phyloP scores from a whole-genome alignment of 148 eudicot species.

The Camellia granthamiana region DNA sequence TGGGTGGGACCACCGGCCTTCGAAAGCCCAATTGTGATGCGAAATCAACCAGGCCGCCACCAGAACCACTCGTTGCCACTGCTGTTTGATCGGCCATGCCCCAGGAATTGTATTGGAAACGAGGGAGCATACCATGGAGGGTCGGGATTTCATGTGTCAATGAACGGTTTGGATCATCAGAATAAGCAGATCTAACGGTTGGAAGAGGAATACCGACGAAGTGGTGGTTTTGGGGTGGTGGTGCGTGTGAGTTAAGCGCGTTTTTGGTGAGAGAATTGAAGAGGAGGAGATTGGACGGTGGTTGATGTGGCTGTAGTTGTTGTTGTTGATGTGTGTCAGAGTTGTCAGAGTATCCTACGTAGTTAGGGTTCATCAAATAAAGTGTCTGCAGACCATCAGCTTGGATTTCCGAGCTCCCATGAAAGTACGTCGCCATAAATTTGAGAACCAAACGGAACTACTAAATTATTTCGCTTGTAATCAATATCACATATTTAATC shows the following conservation, averaged over 20 bases:
- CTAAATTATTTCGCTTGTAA: neutral
- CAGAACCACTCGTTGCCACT: neutral
- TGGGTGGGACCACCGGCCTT: conserved; percentile 16
- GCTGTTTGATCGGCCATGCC: too few relatives aligned
- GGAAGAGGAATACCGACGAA: conserved; percentile 61
- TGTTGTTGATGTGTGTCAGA: conserved; percentile 28
- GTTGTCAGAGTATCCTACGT: conserved; percentile 33
- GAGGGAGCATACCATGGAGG: conserved; percentile 39
- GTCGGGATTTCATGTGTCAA: conserved; percentile 26
- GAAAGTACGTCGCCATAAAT: conserved; percentile 61
- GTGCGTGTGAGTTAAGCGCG: conserved; percentile 34
- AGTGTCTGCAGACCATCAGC: conserved; percentile 66
- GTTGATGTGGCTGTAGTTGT: conserved; percentile 21
- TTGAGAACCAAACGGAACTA: neutral
- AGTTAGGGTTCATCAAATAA: conserved; percentile 71
- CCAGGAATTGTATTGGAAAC: conserved; percentile 41
- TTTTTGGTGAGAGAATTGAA: conserved; percentile 23
- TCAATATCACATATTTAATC: neutral
- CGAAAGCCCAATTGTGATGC: conserved; percentile 22
- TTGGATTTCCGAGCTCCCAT: conserved; percentile 70
- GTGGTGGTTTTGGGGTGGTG: conserved; percentile 42
- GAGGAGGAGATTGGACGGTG: conserved; percentile 44
- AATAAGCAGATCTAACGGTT: conserved; percentile 11
- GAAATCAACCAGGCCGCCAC: conserved; percentile 12
- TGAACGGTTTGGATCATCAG: conserved; percentile 24